phyloP scores from a whole-genome alignment of 169 alveolate genomes.

The Eimeria tenella region DNA sequence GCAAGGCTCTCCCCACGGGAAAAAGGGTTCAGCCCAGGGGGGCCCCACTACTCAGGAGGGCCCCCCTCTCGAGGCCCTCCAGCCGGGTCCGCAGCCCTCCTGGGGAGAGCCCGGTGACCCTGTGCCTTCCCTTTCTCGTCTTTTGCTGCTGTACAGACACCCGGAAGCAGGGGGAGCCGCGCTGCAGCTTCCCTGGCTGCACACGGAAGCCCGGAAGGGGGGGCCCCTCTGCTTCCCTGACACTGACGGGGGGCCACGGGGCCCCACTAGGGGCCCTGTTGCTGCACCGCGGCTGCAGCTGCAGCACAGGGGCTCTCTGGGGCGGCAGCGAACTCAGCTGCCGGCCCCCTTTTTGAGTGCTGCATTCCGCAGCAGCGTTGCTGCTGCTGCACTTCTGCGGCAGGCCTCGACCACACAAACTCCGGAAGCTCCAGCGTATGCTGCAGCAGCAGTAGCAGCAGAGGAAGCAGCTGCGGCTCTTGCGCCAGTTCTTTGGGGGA shows the following conservation, averaged over 20 bases:
- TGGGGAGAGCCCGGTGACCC: slow-evolving; percentile 24
- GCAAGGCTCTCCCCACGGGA: neutral
- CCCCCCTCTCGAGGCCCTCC: slow-evolving; percentile 24
- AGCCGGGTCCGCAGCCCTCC: slow-evolving; percentile 18
- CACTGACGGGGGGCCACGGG: slow-evolving; percentile 20
- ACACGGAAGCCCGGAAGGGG: neutral
- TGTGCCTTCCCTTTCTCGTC: slow-evolving; percentile 37
- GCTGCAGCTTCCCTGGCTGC: slow-evolving; percentile 15
- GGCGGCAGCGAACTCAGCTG: slow-evolving; percentile 16
- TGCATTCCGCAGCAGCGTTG: slow-evolving; percentile 13
- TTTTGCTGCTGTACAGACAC: slow-evolving; percentile 48
- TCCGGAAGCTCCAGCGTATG: slow-evolving; percentile 12
- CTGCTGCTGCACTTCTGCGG: slow-evolving; percentile 52
- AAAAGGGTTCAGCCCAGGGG: neutral
- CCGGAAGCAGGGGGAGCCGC: slow-evolving; percentile 5
- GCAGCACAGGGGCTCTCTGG: neutral
- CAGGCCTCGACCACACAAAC: neutral
- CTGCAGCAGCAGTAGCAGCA: slow-evolving; percentile 55
- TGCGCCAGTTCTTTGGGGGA: neutral
- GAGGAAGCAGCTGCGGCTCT: slow-evolving; percentile 53
- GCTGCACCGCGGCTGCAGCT: neutral
- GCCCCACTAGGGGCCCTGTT: neutral
- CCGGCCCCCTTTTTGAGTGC: slow-evolving; percentile 29
- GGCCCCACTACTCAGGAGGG: neutral
- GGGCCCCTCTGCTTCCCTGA: neutral